Evolutionary conservation across 73 alveolate species (phyloP).

Genomic region (Paramecium bursaria): DNA sequence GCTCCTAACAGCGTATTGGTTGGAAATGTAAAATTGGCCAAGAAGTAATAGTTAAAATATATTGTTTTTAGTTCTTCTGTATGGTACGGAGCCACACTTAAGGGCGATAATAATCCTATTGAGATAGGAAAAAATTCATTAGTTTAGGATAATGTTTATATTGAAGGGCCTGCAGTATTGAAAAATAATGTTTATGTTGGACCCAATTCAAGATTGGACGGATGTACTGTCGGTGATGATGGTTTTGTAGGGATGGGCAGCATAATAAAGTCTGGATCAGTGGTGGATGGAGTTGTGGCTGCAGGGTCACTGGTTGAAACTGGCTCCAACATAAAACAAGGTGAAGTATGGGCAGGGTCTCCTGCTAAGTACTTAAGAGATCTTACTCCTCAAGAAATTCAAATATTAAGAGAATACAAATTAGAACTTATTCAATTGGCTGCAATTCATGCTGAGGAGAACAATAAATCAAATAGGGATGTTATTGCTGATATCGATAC

Average conservation of each 20-base stretch:
- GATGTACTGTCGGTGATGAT: slow-evolving; percentile 75
- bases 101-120: slow-evolving; percentile 77
- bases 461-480: slow-evolving; percentile 75
- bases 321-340: slow-evolving; percentile 62
- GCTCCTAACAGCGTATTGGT: slow-evolving; percentile 83
- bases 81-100: slow-evolving; percentile 82
- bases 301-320: slow-evolving; percentile 86
- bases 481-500: slow-evolving; percentile 48
- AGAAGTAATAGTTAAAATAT: slow-evolving; percentile 2
- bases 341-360: slow-evolving; percentile 82
- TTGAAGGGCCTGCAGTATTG: slow-evolving; percentile 56
- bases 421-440: slow-evolving; percentile 77
- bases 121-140: slow-evolving; percentile 79
- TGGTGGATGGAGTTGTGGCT: slow-evolving; percentile 80
- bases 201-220: slow-evolving; percentile 76
- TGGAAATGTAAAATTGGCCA: slow-evolving; percentile 77
- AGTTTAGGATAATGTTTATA: slow-evolving; percentile 71
- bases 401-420: slow-evolving; percentile 73
- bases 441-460: slow-evolving; percentile 78
- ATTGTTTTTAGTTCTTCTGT: slow-evolving; percentile 70
- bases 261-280: slow-evolving; percentile 75
- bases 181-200: slow-evolving; percentile 81
- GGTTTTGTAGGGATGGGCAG: slow-evolving; percentile 87
- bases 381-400: slow-evolving; percentile 81
- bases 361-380: slow-evolving; percentile 87